These are phyloP conservation scores for Aspergillus sp. DNA, from an alignment of 2,329 filamentous ascomycete species.

Conservation along the genomic window DNA sequence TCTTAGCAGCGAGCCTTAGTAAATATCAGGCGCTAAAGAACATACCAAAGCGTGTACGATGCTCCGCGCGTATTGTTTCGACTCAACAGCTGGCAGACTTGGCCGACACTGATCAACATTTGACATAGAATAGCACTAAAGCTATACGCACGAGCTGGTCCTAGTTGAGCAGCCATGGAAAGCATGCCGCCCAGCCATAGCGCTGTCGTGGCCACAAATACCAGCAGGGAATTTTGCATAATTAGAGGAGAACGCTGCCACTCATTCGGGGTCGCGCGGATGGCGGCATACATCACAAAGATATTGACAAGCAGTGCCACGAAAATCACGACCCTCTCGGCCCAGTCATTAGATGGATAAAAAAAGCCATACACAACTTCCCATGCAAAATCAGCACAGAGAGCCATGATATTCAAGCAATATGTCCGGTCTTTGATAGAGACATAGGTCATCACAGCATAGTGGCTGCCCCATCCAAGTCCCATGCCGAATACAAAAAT, in stretches of 20 bases:
- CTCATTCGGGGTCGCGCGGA: constrained; percentile 14
- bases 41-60: constrained; percentile 18
- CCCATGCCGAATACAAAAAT: constrained; percentile 13
- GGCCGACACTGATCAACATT: constrained; percentile 13
- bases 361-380: constrained; percentile 18
- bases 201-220: constrained; percentile 9
- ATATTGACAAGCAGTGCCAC: constrained; percentile 13
- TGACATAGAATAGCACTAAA: constrained; percentile 15
- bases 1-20: neutral
- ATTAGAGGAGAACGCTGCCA: constrained; percentile 20
- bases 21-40: neutral
- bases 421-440: constrained; percentile 18
- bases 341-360: constrained; percentile 14
- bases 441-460: constrained; percentile 15
- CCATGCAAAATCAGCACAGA: constrained; percentile 21
- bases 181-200: constrained; percentile 6
- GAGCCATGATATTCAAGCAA: constrained; percentile 17
- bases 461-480: constrained; percentile 17
- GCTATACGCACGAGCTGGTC: constrained; percentile 11
- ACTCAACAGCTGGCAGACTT: constrained; percentile 16
- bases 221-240: constrained; percentile 8
- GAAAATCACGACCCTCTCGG: constrained; percentile 7
- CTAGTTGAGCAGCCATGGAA: constrained; percentile 12
- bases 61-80: constrained; percentile 17
- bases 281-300: constrained; percentile 16